A percentile compares a stretch with the other conserved stretches of the same genome.
phyloP scores from a whole-genome alignment of 768 basidiomycete species.

The Trametes maxima region DNA sequence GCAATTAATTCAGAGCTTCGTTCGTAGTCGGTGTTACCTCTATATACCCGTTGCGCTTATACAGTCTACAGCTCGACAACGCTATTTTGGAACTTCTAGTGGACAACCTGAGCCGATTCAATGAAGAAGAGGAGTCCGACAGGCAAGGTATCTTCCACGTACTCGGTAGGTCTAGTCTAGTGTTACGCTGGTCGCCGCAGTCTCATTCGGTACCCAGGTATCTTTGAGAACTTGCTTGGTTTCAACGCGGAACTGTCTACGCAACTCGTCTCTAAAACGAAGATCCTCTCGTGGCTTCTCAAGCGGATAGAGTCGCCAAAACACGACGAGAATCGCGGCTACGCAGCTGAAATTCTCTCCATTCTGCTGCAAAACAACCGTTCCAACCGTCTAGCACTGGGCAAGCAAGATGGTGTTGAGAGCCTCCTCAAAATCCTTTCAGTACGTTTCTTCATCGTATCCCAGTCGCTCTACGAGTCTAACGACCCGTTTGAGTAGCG shows the following conservation, averaged over 20 bases:
- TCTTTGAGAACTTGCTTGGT: constrained; percentile 91
- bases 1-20: constrained; percentile 73
- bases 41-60: not conserved
- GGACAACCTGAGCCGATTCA: constrained; percentile 84
- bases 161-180: constrained; percentile 54
- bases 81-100: constrained; percentile 88
- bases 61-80: constrained; percentile 63
- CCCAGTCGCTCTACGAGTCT: not conserved
- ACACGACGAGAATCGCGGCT: constrained; percentile 90
- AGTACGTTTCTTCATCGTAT: constrained; percentile 49
- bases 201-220: constrained; percentile 47
- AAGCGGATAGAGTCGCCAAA: constrained; percentile 68
- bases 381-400: constrained; percentile 68
- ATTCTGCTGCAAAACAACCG: constrained; percentile 81
- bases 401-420: constrained; percentile 80
- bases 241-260: constrained; percentile 79
- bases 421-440: constrained; percentile 73
- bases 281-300: constrained; percentile 77
- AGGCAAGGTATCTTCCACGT: constrained; percentile 92
- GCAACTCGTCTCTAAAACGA: constrained; percentile 72
- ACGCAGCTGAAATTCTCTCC: constrained; percentile 91
- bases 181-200: not conserved
- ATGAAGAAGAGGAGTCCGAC: constrained; percentile 90
- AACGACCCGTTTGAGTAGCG: constrained; percentile 49
- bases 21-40: constrained; percentile 41